These are phyloP conservation scores for Elsinoe arachidis DNA, from an alignment of 2,329 filamentous ascomycete species.

Conservation along the genomic window DNA sequence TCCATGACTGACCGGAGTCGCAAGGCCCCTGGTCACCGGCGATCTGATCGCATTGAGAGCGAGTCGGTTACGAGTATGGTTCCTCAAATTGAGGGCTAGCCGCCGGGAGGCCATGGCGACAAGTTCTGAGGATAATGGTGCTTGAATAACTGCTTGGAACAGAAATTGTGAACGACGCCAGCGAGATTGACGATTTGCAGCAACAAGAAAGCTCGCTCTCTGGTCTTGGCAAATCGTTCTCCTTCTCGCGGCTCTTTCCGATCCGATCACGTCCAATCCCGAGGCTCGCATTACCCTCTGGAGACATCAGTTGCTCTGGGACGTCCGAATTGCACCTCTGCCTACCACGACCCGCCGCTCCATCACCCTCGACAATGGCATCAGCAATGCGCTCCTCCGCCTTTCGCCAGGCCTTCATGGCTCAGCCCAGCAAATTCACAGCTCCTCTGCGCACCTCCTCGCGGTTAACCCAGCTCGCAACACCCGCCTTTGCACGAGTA, in stretches of 20 bases:
- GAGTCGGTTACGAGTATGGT: constrained; percentile 79
- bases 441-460: neutral
- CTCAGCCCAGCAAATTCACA: constrained; percentile 31
- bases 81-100: constrained; percentile 89
- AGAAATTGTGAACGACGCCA: constrained; percentile 2
- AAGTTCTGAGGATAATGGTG: constrained; percentile 34
- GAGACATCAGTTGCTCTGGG: neutral
- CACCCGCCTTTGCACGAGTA: constrained; percentile 41
- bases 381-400: constrained; percentile 43
- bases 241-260: neutral
- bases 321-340: neutral
- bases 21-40: constrained; percentile 76
- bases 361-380: constrained; percentile 36
- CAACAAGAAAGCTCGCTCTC: constrained; percentile 2
- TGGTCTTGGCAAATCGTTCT: constrained; percentile 1
- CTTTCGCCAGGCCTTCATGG: constrained; percentile 38
- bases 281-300: constrained; percentile 7
- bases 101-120: constrained; percentile 82
- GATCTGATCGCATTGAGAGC: constrained; percentile 65
- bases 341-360: constrained; percentile 17
- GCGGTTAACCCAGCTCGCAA: constrained; percentile 18
- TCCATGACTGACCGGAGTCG: constrained; percentile 66
- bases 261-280: constrained; percentile 9
- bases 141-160: constrained; percentile 5
- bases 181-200: constrained; percentile 6